Base-by-base conservation (phyloP, 2,329 filamentous ascomycete species). In the Penicillium sp. region DNA sequence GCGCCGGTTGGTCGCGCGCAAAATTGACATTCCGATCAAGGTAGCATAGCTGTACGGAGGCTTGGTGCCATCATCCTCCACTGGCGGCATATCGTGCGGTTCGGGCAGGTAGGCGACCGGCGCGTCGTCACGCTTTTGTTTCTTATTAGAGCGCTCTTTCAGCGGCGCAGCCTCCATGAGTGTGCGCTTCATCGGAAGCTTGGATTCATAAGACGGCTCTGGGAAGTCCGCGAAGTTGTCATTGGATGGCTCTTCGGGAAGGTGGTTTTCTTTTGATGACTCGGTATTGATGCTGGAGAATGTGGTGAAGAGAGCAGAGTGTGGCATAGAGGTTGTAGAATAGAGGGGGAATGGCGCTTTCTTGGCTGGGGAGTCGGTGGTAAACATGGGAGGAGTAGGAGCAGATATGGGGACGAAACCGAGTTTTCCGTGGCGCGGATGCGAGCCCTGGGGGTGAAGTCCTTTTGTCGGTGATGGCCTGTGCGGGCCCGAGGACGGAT, bases 1-100 rank as follows among this genome's bases (percentile, higher is more conserved):
- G 50, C 90, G 88, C 57, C 91, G 86, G 58, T 87, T 86, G 13
- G 89, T 87, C 5, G 94, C 90, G 59, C 92, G 86, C 23, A 97
- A 80, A 65, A 99, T 97, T 49, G 94, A 91, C 92, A 97, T 97
- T 69, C 90, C 94, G 61, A 97, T 97, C 64, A 99, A 82, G 64
- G 89, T 89, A 21, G 94, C 93, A 71, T 99, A 99, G 76, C 92
- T 97, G 74, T 93, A 91, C 6, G 86, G 83, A 6, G 94, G 94
- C 72, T 99, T 97, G 52, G 81, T 80, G 65, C 92, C 93, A 69
- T 97, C 91, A 68, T 97, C 94, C 55, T 87, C 79, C 32, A 97
- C 85, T 6, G 79, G 73, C 6, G 91, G 89, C 77, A 96, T 94
- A n/a, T 91, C 87, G 60, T 88, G 83, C 46, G 87, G 86, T 46